Evolutionary conservation across 768 basidiomycete genomes (phyloP).

Genomic region (Filobasidium floriforme): DNA sequence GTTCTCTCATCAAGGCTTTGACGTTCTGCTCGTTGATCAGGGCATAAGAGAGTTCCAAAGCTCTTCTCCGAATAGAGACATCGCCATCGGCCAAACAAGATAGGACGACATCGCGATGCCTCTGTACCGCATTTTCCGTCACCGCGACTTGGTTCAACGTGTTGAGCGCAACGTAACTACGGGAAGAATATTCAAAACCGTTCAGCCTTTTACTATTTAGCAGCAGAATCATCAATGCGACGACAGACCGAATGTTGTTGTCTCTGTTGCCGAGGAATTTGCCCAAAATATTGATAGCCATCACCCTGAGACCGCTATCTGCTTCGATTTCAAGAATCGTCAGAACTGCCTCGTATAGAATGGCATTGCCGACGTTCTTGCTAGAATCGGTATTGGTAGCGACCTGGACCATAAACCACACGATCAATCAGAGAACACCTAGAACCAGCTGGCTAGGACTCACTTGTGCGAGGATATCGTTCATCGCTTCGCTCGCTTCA

Average conservation of each 20-base stretch:
- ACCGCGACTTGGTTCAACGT: slow-evolving; percentile 96
- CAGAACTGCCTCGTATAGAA: slow-evolving; percentile 93
- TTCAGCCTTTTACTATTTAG: background rate
- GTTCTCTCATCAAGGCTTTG: slow-evolving; percentile 78
- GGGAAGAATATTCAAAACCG: background rate
- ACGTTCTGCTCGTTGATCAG: slow-evolving; percentile 93
- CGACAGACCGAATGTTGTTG: slow-evolving; percentile 86
- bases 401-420: slow-evolving; percentile 52
- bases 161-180: slow-evolving; percentile 91
- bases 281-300: slow-evolving; percentile 99
- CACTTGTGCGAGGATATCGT: slow-evolving; percentile 93
- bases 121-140: slow-evolving; percentile 95
- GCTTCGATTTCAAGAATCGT: slow-evolving; percentile 96
- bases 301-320: slow-evolving; percentile 86
- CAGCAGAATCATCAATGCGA: background rate
- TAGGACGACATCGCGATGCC: slow-evolving; percentile 96
- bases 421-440: background rate
- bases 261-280: slow-evolving; percentile 96
- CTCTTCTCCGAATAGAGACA: slow-evolving; percentile 93
- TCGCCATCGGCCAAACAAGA: slow-evolving; percentile 98
- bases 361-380: slow-evolving; percentile 97
- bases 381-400: slow-evolving; percentile 98
- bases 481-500: slow-evolving; percentile 90
- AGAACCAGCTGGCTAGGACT: slow-evolving; percentile 19
- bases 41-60: slow-evolving; percentile 92